Evolutionary conservation across 1,284 basidiomycete species (phyloP), one percentile per base, ranked within the genome.

Genomic region (Pyrrhoderma lamaoense): DNA sequence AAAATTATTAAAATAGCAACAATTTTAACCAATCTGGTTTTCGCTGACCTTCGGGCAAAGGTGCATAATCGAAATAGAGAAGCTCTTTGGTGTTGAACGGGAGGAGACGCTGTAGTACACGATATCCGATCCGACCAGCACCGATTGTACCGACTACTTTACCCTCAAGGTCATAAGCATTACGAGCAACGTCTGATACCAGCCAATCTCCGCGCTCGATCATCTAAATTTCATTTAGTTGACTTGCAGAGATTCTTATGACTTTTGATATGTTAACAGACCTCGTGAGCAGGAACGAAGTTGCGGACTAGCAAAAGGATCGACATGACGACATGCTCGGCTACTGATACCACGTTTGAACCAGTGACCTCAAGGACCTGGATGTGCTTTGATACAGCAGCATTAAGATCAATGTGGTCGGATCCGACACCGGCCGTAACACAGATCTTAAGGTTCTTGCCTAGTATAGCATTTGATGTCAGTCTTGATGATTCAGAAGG

Each of bases 401-500:
- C 88, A 63, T 94, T 85, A 51, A 96, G 77, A 67, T 96, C 92
- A 62, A 96, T 82, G 70, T 93, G 90, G 71, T 95, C 93, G 27
- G 90, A 93, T 11, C 93, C 93, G 44, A 97, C 93, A 70, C 93
- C 93, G 49, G 93, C 93, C 8, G 93, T 97, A 62, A 96, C 79
- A 63, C 88, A 92, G 57, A 95, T 70, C 72, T 93, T 95, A 62
- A 98, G 80, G 62, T 95, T 94, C 70, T 85, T 85, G 93, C 90
- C 76, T 89, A 72, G 42, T 60, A 34, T 44, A 45, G 40, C 47
- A 44, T 16, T 39, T 35, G 13, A 22, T 39, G 35, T 53, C 38
- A 23, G 47, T 27, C 35, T 34, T 21, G 40, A 38, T 16, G 18
- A n/a, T 25, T 23, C 35, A 38, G 39, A 46, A 16, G 19, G 11